Conservation (phyloP, 371 early-diverging fungal genomes). For the Capillidium heterosporum region DNA sequence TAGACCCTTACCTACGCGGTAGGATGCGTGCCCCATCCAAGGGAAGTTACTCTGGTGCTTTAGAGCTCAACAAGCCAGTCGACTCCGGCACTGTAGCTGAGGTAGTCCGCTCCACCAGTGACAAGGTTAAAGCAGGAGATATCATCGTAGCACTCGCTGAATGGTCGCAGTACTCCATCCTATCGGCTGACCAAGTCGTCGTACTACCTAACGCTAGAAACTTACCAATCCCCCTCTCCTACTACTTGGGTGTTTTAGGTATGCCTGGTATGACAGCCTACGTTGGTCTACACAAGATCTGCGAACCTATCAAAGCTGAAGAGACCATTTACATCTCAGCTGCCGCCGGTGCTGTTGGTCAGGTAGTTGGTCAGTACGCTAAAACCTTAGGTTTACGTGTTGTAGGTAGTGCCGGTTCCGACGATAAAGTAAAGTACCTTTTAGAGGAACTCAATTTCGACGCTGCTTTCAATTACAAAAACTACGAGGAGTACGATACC, state of each 20-base stretch:
- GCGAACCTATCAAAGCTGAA: slow-evolving; percentile 32
- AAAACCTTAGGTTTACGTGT: slow-evolving; percentile 34
- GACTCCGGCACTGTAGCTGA: slow-evolving; percentile 11
- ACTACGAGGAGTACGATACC: slow-evolving; percentile 15
- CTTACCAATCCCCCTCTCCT: slow-evolving; percentile 19
- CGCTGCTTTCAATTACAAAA: slow-evolving; percentile 59
- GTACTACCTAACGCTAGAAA: background rate
- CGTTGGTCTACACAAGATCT: slow-evolving; percentile 23
- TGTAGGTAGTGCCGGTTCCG: slow-evolving; percentile 42
- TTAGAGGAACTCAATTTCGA: slow-evolving; percentile 29
- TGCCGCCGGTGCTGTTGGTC: slow-evolving; percentile 37
- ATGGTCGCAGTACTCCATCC: slow-evolving; percentile 31
- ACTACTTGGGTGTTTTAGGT: slow-evolving; percentile 33
- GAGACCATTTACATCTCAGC: slow-evolving; percentile 28
- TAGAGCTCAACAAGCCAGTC: slow-evolving; percentile 32
- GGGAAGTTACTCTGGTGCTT: slow-evolving; percentile 30
- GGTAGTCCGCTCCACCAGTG: background rate
- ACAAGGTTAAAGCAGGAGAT: slow-evolving; percentile 34
- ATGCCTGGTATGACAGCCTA: slow-evolving; percentile 38
- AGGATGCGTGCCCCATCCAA: slow-evolving; percentile 25
- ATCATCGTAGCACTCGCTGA: slow-evolving; percentile 30
- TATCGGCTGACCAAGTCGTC: slow-evolving; percentile 15
- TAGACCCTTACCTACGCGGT: slow-evolving; percentile 47
- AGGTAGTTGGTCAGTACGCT: slow-evolving; percentile 40
- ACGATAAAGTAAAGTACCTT: slow-evolving; percentile 42